phyloP scores from a whole-genome alignment of 2,329 filamentous ascomycete species.

The Claviceps purpurea region DNA sequence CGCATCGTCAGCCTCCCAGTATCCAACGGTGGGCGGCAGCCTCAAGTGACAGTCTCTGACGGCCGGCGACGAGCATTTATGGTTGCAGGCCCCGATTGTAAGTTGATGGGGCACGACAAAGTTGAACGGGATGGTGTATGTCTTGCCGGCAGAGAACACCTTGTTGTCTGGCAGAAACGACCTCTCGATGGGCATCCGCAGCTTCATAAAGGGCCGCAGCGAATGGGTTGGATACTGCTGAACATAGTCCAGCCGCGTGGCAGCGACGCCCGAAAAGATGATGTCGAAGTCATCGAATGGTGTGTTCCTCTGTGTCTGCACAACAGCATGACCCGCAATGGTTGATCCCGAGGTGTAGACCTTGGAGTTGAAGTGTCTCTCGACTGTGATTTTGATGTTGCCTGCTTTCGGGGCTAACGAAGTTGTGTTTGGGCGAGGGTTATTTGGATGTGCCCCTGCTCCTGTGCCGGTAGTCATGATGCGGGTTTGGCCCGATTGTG shows the following conservation, averaged over 20 bases:
- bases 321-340: constrained; percentile 34
- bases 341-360: constrained; percentile 42
- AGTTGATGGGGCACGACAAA: constrained; percentile 46
- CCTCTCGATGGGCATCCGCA: constrained; percentile 38
- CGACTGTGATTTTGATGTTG: constrained; percentile 33
- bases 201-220: constrained; percentile 41
- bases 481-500: background rate
- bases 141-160: constrained; percentile 33
- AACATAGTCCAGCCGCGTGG: constrained; percentile 37
- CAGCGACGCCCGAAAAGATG: constrained; percentile 35
- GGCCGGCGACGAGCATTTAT: constrained; percentile 28
- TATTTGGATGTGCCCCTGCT: background rate
- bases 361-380: constrained; percentile 40
- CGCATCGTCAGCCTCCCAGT: constrained; percentile 41
- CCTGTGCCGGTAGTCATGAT: constrained; percentile 1
- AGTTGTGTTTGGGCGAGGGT: background rate
- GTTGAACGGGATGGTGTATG: constrained; percentile 41
- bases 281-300: constrained; percentile 40
- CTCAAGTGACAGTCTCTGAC: constrained; percentile 39
- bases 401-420: background rate
- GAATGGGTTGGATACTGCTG: constrained; percentile 32
- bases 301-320: constrained; percentile 31
- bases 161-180: constrained; percentile 32
- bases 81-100: constrained; percentile 42
- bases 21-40: constrained; percentile 38